These are phyloP conservation scores for Eucalyptus polyanthemos DNA, from an alignment of 345 rosid species.

Conservation along the genomic window DNA sequence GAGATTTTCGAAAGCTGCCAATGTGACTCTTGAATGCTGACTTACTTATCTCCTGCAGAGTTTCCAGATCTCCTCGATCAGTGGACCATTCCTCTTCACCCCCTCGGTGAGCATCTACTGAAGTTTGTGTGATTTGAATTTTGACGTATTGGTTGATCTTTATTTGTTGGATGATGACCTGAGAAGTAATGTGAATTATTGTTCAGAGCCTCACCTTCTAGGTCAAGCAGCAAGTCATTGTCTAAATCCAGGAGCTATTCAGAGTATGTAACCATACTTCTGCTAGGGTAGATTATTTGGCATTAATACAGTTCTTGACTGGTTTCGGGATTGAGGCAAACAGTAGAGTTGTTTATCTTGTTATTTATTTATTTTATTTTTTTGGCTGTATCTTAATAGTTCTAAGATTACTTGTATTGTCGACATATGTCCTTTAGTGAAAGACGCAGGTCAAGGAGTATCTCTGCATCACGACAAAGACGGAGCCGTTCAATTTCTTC, in stretches of 20 bases:
- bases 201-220: constrained; percentile 41
- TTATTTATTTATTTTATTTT: background rate
- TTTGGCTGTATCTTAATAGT: background rate
- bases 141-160: background rate
- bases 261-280: constrained; percentile 17
- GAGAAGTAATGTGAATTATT: background rate
- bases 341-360: background rate
- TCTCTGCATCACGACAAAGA: constrained; percentile 47
- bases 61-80: constrained; percentile 21
- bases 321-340: background rate
- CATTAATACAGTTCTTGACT: background rate
- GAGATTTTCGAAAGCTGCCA: background rate
- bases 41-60: constrained; percentile 5
- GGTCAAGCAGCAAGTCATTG: constrained; percentile 35
- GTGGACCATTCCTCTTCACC: constrained; percentile 20
- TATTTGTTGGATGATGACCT: background rate
- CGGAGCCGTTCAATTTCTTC: constrained; percentile 22
- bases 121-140: background rate
- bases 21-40: background rate
- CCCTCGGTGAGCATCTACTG: constrained; percentile 6
- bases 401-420: background rate
- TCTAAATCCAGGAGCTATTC: constrained; percentile 63
- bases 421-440: constrained; percentile 2
- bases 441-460: constrained; percentile 47
- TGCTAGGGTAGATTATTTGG: background rate